Evolutionary conservation across 768 basidiomycete species (phyloP).

Genomic region (Kockovaella imperatae): DNA sequence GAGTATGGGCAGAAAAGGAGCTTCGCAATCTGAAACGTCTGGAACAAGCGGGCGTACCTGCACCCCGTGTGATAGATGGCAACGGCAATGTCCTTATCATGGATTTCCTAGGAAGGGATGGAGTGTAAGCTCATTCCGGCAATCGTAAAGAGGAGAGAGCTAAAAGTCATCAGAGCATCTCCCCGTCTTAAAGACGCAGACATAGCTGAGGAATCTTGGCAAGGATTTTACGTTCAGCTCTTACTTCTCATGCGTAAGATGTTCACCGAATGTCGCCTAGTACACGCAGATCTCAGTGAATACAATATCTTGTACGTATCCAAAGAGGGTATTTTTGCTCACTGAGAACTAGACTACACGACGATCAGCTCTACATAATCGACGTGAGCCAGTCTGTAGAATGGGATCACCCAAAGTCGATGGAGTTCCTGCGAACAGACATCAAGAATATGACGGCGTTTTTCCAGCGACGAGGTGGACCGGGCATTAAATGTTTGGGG

Average conservation of each 20-base stretch:
- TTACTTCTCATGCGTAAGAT: slow-evolving; percentile 71
- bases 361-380: slow-evolving; percentile 75
- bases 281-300: slow-evolving; percentile 95
- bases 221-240: slow-evolving; percentile 66
- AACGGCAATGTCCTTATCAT: slow-evolving; percentile 95
- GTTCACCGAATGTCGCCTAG: slow-evolving; percentile 83
- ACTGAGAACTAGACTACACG: slow-evolving; percentile 40
- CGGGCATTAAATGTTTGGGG: slow-evolving; percentile 67
- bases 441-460: slow-evolving; percentile 89
- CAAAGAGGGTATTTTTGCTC: not conserved
- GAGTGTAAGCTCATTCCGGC: slow-evolving; percentile 56
- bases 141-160: not conserved
- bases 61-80: slow-evolving; percentile 85
- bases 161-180: slow-evolving; percentile 60
- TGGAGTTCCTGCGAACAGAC: slow-evolving; percentile 89
- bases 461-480: slow-evolving; percentile 56
- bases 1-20: slow-evolving; percentile 98
- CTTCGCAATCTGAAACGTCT: slow-evolving; percentile 89
- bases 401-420: slow-evolving; percentile 92
- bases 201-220: slow-evolving; percentile 52
- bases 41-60: slow-evolving; percentile 69
- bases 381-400: slow-evolving; percentile 99
- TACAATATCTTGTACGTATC: slow-evolving; percentile 80
- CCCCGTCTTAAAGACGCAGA: slow-evolving; percentile 86
- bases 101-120: slow-evolving; percentile 76